These are phyloP conservation scores for Carallia pectinifolia DNA, from an alignment of 345 rosid species.

Conservation along the genomic window DNA sequence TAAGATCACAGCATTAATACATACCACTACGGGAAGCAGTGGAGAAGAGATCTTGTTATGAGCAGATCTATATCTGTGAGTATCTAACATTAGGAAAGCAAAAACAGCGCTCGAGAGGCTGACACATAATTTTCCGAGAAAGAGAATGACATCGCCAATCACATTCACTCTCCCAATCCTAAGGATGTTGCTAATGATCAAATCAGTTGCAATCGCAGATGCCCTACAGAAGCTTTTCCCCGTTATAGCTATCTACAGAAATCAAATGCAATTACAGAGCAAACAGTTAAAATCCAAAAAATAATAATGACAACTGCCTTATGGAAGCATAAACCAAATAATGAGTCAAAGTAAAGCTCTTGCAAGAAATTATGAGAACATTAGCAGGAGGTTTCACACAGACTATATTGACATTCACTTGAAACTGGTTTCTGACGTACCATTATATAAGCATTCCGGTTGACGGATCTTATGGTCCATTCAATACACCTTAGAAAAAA, in stretches of 20 bases:
- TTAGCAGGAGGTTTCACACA: background rate
- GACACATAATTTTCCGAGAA: slow-evolving; percentile 88
- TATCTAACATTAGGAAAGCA: slow-evolving; percentile 91
- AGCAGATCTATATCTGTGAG: slow-evolving; percentile 68
- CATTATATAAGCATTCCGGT: slow-evolving; percentile 98
- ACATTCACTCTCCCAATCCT: slow-evolving; percentile 92
- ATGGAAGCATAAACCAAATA: background rate
- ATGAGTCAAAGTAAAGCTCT: too few relatives aligned
- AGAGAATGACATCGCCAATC: slow-evolving; percentile 86
- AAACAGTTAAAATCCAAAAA: background rate
- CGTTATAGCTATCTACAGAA: slow-evolving; percentile 77
- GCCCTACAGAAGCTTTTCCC: slow-evolving; percentile 91
- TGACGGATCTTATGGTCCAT: slow-evolving; percentile 81
- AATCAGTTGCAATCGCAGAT: slow-evolving; percentile 80
- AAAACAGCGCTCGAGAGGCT: slow-evolving; percentile 85
- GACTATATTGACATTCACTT: background rate
- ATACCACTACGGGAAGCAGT: slow-evolving; percentile 86
- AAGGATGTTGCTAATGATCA: slow-evolving; percentile 81
- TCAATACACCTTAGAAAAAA: slow-evolving; percentile 61
- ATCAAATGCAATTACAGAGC: background rate
- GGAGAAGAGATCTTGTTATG: slow-evolving; percentile 94
- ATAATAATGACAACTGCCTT: background rate
- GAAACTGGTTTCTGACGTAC: slow-evolving; percentile 31
- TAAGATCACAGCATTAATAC: slow-evolving; percentile 1
- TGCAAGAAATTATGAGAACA: background rate